These are phyloP conservation scores for Cystoderma amianthinum DNA, from an alignment of 768 basidiomycete genomes.

Conservation along the genomic window DNA sequence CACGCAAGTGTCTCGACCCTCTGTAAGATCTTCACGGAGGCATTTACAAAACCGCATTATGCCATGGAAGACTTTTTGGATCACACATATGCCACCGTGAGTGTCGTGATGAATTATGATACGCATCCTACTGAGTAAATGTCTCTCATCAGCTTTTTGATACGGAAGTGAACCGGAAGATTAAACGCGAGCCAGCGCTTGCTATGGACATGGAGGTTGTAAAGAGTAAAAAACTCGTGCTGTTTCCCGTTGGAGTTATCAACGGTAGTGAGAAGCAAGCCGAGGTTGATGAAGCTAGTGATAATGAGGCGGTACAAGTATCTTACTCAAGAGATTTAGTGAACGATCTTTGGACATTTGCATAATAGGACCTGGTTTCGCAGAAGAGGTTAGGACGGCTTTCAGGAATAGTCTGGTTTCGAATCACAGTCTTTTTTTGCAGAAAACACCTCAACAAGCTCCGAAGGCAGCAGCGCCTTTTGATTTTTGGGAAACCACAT, in stretches of 20 bases:
- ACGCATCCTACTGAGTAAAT: too few species aligned
- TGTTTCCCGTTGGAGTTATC: conserved; percentile 13
- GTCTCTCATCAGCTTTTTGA: conserved; percentile 85
- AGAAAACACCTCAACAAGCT: too few species aligned
- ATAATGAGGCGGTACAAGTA: conserved; percentile 4
- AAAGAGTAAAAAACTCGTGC: conserved; percentile 13
- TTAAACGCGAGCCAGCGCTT: conserved; percentile 72
- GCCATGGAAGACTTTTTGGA: conserved; percentile 95
- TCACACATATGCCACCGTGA: conserved; percentile 81
- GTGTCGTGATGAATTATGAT: too few species aligned
- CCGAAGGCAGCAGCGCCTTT: too few species aligned
- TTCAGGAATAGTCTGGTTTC: too few species aligned
- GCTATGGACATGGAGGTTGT: conserved; percentile 37
- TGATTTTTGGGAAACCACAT: too few species aligned
- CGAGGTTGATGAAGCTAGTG: conserved; percentile 3
- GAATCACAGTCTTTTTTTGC: too few species aligned
- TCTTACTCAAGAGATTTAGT: conserved; percentile 25
- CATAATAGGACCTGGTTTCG: too few species aligned
- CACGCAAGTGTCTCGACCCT: conserved; percentile 83
- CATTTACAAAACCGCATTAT: conserved; percentile 91
- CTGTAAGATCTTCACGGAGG: conserved; percentile 79
- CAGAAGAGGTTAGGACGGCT: too few species aligned
- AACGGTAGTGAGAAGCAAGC: conserved; percentile 1
- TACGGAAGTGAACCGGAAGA: conserved; percentile 70
- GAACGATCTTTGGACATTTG: conserved; percentile 41